Base-by-base conservation (phyloP, 805 yeast genomes). In the Candida qinlingensis region DNA sequence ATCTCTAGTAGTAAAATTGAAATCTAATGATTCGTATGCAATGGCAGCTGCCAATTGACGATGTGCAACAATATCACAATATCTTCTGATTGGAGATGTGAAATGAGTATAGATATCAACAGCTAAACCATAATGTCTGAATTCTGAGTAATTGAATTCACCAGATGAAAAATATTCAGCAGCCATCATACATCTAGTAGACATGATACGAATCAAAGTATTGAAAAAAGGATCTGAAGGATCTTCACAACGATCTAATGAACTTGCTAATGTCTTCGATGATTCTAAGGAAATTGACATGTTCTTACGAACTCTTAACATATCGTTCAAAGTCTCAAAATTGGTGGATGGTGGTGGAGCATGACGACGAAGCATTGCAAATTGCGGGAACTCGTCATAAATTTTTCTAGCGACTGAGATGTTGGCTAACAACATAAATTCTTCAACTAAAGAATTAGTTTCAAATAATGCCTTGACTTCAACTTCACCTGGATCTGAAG, bases 131-230 rank as follows among this genome's bases (percentile, higher is more conserved):
- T 94, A 94, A 74, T 94, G 99, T 53, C 85, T 81, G 73, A 88
- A 94, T 55, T 94, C 99, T 11, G 95, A 82, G 62, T 89, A 88
- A 8, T 96, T 87, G 61, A 76, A 88, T 12, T 86, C 81, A 7
- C 99, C 98, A 0, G 96, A 80, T 9, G 95, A 83, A 71, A 94
- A 94, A 64, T 94, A 94, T 64, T 92, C 97, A 2, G 99, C 99
- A 2, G 99, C 96, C 86, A 90, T 88, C 99, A 94, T 94, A 69
- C 98, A 92, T 60, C 99, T 79, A 0, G 99, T 94, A 7, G 97
- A 94, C 96, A 94, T 85, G 55, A 94, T 94, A 67, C 99, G 83
- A 6, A 92, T 75, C 58, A 94, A 74, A 0, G 97, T 94, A 68
- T 94, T 94, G 77, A 94, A 89, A 63, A 88, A 94, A 6, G 91